Base-by-base conservation (phyloP, 345 rosid genomes). In the Passiflora organensis region DNA sequence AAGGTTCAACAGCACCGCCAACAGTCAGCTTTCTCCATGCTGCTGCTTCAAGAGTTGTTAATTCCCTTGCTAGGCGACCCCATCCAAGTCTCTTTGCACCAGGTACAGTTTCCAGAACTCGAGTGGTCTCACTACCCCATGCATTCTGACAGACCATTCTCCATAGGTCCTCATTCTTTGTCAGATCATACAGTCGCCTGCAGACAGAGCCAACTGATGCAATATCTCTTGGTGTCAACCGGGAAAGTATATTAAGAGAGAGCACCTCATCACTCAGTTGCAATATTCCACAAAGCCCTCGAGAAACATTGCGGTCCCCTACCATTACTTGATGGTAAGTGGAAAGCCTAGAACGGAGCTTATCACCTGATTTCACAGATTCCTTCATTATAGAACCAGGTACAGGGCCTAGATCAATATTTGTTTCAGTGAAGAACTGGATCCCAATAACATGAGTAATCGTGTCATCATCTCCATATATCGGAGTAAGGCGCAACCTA, bases 101-200 rank as follows among this genome's bases (percentile, higher is more conserved):
- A 60, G 86, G 86, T 17, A 89, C 84, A 42, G 82, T 74, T 76
- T 86, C 96, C 58, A 86, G 71, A 53, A 82, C 78, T 14, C 80
- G 73, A 24, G 91, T 86, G 53, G 87, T 86, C 60, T 89, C 89
- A 32, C 70, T 76, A 47, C 91, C 95, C 95, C 96, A 89, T 28
- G 89, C 91, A 65, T 89, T 89, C 67, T 86, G 91, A 67, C 97
- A 89, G 21, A 89, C 89, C 82, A 82, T 78, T 72, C 84, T 76
- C 91, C 95, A 86, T 25, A 89, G 86, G 58, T 84, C 91, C 78
- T 89, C 91, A 38, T 82, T 82, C 64, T 82, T 84, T 10, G 97
- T 80, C 69, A 86, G 64, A 46, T 77, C 89, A 67, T 80, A 80
- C 19, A 89, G 67, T 53, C 69, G 71, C 63, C 80, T 69, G 65